Base-by-base conservation (phyloP, 352 stramenopile genomes). In the Phytopythium montanum region DNA sequence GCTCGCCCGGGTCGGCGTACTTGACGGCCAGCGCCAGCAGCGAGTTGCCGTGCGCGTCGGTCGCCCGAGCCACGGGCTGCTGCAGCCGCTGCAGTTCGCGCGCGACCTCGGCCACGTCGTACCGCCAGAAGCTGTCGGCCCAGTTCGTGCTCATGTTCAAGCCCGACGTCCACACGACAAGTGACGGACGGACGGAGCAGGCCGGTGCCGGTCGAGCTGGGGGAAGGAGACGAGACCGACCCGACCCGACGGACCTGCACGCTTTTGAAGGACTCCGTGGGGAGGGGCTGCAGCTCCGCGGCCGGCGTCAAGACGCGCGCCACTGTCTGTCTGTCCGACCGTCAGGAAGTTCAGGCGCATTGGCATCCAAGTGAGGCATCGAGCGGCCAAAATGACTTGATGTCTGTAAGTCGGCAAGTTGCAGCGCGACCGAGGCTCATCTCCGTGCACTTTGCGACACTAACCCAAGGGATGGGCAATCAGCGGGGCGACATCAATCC, bases 91-190 rank as follows among this genome's bases (percentile, higher is more conserved):
- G 33, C 3, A 57, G 52, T 21, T n/a, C 52, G 21, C 14, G 33
- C 52, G 31, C 34, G n/a, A 57, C 34, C 33, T 45, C 52, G 21
- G 36, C 33, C 1, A 34, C 33, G 34, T 57, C 52, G 52, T 57
- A 57, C 33, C 34, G 31, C 52, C 52, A 57, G 52, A 57, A 57
- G 21, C 33, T 13, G 33, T 57, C 52, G 34, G 52, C 52, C 52
- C 52, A 57, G 52, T 57, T 57, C 52, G 48, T 57, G 12, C 1
- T 12, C 26, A 5, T 12, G 9, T 16, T 38, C 33, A 10, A n/a
- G 14, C 36, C 39, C 2, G 33, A 38, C 33, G 33, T 38, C 33
- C n/a, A 23, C 39, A 46, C 39, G 42, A 49, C 6, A 36, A 52
- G 44, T 52, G 12, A 16, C 45, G 23, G 14, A 23, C 39, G 39